Evolutionary conservation across 768 basidiomycete genomes (phyloP), one percentile per base, ranked within the genome.

Genomic region (Pisolithus albus): DNA sequence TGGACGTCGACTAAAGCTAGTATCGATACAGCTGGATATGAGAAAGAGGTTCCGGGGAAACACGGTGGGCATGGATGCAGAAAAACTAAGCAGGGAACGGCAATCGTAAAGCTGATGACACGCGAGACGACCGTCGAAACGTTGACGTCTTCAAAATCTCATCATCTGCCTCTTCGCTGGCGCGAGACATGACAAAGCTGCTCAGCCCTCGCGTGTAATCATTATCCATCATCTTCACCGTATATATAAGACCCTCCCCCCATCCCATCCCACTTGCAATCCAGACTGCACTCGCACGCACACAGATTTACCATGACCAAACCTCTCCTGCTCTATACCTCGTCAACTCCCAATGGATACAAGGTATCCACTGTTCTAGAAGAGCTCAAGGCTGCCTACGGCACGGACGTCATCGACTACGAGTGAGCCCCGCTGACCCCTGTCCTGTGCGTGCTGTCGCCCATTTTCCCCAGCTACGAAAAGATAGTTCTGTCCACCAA

Each of bases 11-110:
- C 7, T 28, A 43, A 46, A 23, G 23, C 50, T 46, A 5, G 50
- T 23, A 11, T 0, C 13, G 13, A 13, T 13, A 24, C 47, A 91
- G 88, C 69, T 91, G 59, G 88, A 91, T 62, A 91, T 91, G 88
- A 76, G 88, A 50, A 89, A 87, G 68, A 73, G 88, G 7, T 88
- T 91, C 59, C 70, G 88, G 58, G 88, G 88, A 21, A 89, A 89
- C 58, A 80, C 75, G 42, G 74, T 77, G 38, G 79, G 82, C 10
- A 71, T 78, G 39, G 74, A 77, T 34, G 56, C 54, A 21, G 60
- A 57, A n/a, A 57, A 55, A 26, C 30, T 43, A 13, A 43, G 30
- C n/a, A 46, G 41, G 26, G 44, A 50, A 36, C 47, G 56, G 32
- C 43, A 46, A 24, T 18, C 19, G 18, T 26, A 28, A 28, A 19